A percentile compares a stretch with the other conserved stretches of the same genome.
Conservation (phyloP, 192 early-diverging fungal species). For the Coemansia sp. region DNA sequence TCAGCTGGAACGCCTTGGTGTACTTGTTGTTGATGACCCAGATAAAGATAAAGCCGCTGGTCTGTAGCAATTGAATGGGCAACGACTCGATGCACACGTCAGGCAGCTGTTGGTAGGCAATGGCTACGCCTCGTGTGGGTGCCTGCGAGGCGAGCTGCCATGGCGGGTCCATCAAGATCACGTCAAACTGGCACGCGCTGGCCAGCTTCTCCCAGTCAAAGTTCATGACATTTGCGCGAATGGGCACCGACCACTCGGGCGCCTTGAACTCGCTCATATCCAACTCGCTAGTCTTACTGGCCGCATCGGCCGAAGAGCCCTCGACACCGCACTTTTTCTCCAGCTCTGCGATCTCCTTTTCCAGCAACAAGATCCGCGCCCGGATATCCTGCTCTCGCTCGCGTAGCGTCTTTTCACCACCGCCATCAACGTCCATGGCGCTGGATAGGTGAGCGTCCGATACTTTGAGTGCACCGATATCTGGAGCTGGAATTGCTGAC, state of each 20-base stretch:
- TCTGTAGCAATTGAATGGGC: constrained; percentile 84
- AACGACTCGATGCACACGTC: constrained; percentile 92
- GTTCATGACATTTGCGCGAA: constrained; percentile 93
- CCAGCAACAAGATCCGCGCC: constrained; percentile 59
- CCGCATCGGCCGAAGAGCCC: constrained; percentile 11
- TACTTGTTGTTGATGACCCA: constrained; percentile 99
- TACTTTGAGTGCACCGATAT: constrained; percentile 39
- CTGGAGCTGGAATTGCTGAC: constrained; percentile 44
- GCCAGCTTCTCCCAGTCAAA: constrained; percentile 93
- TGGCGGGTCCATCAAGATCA: constrained; percentile 94
- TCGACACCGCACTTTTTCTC: constrained; percentile 57
- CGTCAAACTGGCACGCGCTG: constrained; percentile 86
- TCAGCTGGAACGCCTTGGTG: constrained; percentile 89
- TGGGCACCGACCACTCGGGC: constrained; percentile 92
- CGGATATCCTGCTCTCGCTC: constrained; percentile 61
- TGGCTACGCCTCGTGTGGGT: constrained; percentile 90
- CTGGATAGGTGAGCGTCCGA: constrained; percentile 1
- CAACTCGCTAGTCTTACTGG: constrained; percentile 20
- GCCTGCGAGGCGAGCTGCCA: constrained; percentile 96
- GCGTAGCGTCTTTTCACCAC: constrained; percentile 33
- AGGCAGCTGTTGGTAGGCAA: constrained; percentile 94
- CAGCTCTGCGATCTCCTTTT: constrained; percentile 60
- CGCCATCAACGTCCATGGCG: constrained; percentile 18
- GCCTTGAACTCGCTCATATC: constrained; percentile 84
- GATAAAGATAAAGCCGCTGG: constrained; percentile 92